Evolutionary conservation across 2,329 filamentous ascomycete genomes (phyloP).

Genomic region (Fusarium marasasianum): DNA sequence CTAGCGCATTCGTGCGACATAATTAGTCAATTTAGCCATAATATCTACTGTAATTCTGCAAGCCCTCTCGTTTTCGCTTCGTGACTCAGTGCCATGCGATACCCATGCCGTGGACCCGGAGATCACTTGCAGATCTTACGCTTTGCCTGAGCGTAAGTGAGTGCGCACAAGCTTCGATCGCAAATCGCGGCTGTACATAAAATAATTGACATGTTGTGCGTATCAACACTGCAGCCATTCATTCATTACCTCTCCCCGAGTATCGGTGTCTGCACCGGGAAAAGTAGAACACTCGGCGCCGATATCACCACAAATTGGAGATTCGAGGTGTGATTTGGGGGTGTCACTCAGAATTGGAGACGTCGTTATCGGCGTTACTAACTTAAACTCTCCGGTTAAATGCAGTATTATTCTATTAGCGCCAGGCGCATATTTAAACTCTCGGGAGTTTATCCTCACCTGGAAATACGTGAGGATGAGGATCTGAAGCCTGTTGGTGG

Average conservation of each 20-base stretch:
- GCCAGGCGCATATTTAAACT: background rate
- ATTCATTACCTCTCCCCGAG: background rate
- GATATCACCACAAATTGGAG: background rate
- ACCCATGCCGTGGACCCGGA: slow-evolving; percentile 22
- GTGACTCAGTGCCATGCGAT: slow-evolving; percentile 2
- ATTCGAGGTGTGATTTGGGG: background rate
- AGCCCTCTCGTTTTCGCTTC: background rate
- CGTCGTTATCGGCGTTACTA: background rate
- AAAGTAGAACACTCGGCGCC: background rate
- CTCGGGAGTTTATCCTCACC: slow-evolving; percentile 18
- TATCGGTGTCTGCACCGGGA: background rate
- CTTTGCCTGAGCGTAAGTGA: slow-evolving; percentile 15
- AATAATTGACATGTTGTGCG: background rate
- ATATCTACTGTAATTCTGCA: background rate
- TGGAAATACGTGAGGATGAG: slow-evolving; percentile 4
- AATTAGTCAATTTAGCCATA: background rate
- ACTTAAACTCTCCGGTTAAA: slow-evolving; percentile 18
- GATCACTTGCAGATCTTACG: slow-evolving; percentile 31
- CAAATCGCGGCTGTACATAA: background rate
- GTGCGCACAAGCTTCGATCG: slow-evolving; percentile 16
- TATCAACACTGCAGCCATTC: background rate
- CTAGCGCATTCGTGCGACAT: background rate
- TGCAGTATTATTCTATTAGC: background rate
- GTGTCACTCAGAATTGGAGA: background rate
- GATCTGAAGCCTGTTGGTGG: background rate